These are phyloP conservation scores for Panicum virgatum DNA, from an alignment of 202 grass and related monocot genomes.

Conservation along the genomic window DNA sequence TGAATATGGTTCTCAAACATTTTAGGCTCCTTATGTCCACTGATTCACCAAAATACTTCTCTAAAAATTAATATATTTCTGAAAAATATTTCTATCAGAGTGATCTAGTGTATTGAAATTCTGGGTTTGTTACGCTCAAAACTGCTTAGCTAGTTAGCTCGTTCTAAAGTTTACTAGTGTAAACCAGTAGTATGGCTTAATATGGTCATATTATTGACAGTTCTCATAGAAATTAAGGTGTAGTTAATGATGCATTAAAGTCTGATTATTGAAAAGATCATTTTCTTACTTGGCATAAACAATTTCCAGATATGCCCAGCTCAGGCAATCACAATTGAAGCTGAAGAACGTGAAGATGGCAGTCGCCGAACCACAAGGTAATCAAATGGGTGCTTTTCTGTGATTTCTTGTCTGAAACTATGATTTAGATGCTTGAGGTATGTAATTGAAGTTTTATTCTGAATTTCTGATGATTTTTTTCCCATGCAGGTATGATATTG, in stretches of 20 bases:
- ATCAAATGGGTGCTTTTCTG: background rate
- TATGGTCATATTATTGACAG: background rate
- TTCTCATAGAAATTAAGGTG: background rate
- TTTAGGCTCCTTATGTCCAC: background rate
- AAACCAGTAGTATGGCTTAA: slow-evolving; percentile 1
- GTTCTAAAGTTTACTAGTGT: background rate
- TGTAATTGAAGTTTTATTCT: slow-evolving; percentile 10
- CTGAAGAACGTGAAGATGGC: slow-evolving; percentile 98
- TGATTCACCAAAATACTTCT: background rate
- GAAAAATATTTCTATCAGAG: background rate
- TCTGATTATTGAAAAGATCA: background rate
- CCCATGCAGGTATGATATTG: slow-evolving; percentile 84
- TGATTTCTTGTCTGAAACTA: background rate
- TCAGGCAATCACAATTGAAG: slow-evolving; percentile 97
- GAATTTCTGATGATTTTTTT: background rate
- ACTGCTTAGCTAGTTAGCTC: background rate
- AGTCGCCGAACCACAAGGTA: slow-evolving; percentile 97
- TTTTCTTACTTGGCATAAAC: slow-evolving; percentile 36
- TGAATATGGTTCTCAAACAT: background rate
- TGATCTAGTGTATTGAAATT: background rate
- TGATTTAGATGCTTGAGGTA: background rate
- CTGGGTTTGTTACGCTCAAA: background rate
- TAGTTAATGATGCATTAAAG: slow-evolving; percentile 21
- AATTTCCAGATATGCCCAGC: slow-evolving; percentile 86
- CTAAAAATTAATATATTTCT: background rate